Conservation (phyloP, 352 stramenopile species). For the Pythium inflatum region DNA sequence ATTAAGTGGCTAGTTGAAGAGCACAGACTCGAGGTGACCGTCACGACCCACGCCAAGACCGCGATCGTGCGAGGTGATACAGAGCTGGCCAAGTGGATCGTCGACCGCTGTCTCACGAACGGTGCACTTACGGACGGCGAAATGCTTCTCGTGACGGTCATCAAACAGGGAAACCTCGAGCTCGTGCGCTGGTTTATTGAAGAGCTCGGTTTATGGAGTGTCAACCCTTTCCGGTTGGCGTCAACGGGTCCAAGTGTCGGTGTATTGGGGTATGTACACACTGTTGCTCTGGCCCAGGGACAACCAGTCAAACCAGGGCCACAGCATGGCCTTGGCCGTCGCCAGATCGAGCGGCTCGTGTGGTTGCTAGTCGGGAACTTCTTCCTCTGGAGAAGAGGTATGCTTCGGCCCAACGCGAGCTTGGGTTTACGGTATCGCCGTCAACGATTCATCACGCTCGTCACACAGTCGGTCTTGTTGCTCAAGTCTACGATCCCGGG, state of each 20-base stretch:
- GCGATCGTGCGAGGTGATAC: background rate
- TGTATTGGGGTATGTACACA: background rate
- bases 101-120: background rate
- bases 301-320: background rate
- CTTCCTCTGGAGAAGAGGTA: too few species aligned
- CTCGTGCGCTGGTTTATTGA: constrained; percentile 4
- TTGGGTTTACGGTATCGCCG: background rate
- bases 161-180: background rate
- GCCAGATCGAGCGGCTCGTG: too few species aligned
- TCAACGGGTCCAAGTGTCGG: background rate
- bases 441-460: background rate
- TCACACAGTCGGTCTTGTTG: background rate
- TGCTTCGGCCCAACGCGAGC: too few species aligned
- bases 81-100: background rate
- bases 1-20: background rate
- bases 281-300: background rate
- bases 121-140: background rate
- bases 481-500: background rate
- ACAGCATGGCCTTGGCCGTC: too few species aligned
- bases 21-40: background rate
- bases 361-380: too few species aligned
- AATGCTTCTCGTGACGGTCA: background rate
- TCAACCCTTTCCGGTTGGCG: background rate
- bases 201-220: background rate
- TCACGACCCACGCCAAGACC: background rate